Base-by-base conservation (phyloP, 345 rosid species). In the Boechera stricta region DNA sequence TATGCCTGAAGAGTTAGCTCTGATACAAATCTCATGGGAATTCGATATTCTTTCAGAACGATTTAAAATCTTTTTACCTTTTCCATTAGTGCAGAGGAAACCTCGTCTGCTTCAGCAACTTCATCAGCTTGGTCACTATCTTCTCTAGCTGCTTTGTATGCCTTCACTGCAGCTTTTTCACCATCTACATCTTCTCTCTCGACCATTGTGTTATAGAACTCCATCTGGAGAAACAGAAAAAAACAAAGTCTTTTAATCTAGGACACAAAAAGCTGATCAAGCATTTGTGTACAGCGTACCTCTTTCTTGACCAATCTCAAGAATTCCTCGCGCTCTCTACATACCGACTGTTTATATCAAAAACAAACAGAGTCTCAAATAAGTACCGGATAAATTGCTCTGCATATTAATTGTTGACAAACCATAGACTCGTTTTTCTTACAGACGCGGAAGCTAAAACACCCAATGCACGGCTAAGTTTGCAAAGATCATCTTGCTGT, bases 361-460 rank as follows among this genome's bases (percentile, higher is more conserved):
- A 71, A 64, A 55, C 64, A 79, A 72, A 58, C 31, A 26, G 13
- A 80, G 67, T 55, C 58, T 59, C 72, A 77, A 57, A 56, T 12
- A 76, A 36, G 39, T 42, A 58, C 7, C 11, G 16, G 73, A 45
- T 64, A 31, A 67, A 21, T 53, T 56, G 57, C 53, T 44, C 55
- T 44, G 63, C 60, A 61, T 41, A 56, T 38, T 55, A 33, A 45
- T 38, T 57, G 36, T 12, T 51, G 59, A 45, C 68, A 82, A 82
- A 69, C 32, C 62, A 45, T 42, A 74, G 42, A 60, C 49, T 42
- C 47, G 59, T 68, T 79, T 53, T 80, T 49, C 90, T 88, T 87
- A 92, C 97, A 73, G 98, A 94, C 72, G 98, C 98, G 18, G 96
- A 90, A 85, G 98, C 97, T 68, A 94, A 82, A 79, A 92, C 86